Percentiles rank a stretch among this genome's conserved stretches.
Evolutionary conservation across 768 basidiomycete species (phyloP).

Genomic region (Guyanaporus albipodus): DNA sequence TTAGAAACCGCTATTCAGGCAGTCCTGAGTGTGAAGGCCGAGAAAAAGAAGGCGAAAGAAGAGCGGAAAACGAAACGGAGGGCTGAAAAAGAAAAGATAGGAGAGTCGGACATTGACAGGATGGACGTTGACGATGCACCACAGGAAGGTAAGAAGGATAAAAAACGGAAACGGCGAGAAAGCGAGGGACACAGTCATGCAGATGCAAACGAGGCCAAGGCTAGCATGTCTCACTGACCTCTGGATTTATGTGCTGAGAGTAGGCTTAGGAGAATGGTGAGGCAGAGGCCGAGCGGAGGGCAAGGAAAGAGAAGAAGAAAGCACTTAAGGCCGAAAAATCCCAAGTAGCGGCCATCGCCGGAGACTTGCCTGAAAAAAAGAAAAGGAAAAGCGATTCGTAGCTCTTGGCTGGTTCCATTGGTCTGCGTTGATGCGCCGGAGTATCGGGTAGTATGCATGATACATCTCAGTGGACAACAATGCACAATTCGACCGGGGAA

Average conservation of each 20-base stretch:
- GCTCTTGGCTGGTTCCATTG: too few relatives aligned
- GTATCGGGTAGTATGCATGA: slow-evolving; percentile 1
- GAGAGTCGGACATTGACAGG: slow-evolving; percentile 31
- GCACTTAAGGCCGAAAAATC: slow-evolving; percentile 75
- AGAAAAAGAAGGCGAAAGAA: slow-evolving; percentile 79
- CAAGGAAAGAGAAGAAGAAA: slow-evolving; percentile 74
- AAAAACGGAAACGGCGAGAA: slow-evolving; percentile 50
- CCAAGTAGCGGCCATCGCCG: slow-evolving; percentile 38
- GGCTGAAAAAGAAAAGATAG: slow-evolving; percentile 48
- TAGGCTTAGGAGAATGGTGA: slow-evolving; percentile 45
- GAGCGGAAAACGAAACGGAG: slow-evolving; percentile 69
- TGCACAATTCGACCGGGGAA: background rate
- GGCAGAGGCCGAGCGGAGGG: slow-evolving; percentile 82
- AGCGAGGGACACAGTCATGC: slow-evolving; percentile 49
- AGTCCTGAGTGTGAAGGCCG: slow-evolving; percentile 80
- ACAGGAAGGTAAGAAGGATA: slow-evolving; percentile 39
- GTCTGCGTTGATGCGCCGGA: background rate
- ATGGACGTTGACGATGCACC: slow-evolving; percentile 46
- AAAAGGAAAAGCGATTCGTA: slow-evolving; percentile 35
- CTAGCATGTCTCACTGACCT: slow-evolving; percentile 25
- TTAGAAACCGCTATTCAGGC: slow-evolving; percentile 69
- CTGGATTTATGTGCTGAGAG: slow-evolving; percentile 4
- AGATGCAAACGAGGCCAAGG: slow-evolving; percentile 39
- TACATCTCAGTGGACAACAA: slow-evolving; percentile 1
- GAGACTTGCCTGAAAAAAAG: slow-evolving; percentile 44